phyloP scores from a whole-genome alignment of 805 yeast species.

The Wickerhamomyces canadensis region DNA sequence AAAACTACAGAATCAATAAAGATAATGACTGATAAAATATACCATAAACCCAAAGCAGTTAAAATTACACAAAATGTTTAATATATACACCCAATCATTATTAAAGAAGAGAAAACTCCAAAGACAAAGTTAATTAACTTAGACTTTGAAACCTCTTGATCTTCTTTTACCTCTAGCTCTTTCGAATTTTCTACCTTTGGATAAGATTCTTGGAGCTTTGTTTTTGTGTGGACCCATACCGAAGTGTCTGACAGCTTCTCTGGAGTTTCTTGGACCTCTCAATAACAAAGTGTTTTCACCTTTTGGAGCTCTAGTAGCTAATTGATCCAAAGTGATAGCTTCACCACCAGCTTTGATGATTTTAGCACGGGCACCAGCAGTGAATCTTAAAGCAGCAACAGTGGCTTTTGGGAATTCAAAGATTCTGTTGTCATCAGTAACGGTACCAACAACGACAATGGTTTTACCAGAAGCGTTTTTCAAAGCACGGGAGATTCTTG shows the following conservation, averaged over 20 bases:
- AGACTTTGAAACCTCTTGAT: slow-evolving; percentile 99
- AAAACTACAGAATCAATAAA: slow-evolving; percentile 4
- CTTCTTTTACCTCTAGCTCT: slow-evolving; percentile 99
- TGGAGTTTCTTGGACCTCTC: slow-evolving; percentile 98
- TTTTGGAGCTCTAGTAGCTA: slow-evolving; percentile 98
- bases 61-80: slow-evolving; percentile 6
- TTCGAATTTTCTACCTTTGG: slow-evolving; percentile 99
- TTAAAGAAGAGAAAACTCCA: slow-evolving; percentile 4
- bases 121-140: slow-evolving; percentile 31
- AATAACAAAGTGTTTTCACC: slow-evolving; percentile 97
- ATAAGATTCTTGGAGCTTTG: slow-evolving; percentile 97
- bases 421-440: slow-evolving; percentile 96
- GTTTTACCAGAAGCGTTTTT: slow-evolving; percentile 85
- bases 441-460: slow-evolving; percentile 98
- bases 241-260: slow-evolving; percentile 99
- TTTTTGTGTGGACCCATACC: slow-evolving; percentile 99
- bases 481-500: slow-evolving; percentile 84
- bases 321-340: slow-evolving; percentile 98
- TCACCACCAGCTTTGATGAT: slow-evolving; percentile 99
- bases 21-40: slow-evolving; percentile 15
- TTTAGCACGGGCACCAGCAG: slow-evolving; percentile 98
- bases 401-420: slow-evolving; percentile 93
- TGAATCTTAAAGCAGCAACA: slow-evolving; percentile 98
- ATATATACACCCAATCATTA: slow-evolving; percentile 16
- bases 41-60: slow-evolving; percentile 13